Conservation (phyloP, 2,329 filamentous ascomycete species). For the Trichoderma semiorbis region DNA sequence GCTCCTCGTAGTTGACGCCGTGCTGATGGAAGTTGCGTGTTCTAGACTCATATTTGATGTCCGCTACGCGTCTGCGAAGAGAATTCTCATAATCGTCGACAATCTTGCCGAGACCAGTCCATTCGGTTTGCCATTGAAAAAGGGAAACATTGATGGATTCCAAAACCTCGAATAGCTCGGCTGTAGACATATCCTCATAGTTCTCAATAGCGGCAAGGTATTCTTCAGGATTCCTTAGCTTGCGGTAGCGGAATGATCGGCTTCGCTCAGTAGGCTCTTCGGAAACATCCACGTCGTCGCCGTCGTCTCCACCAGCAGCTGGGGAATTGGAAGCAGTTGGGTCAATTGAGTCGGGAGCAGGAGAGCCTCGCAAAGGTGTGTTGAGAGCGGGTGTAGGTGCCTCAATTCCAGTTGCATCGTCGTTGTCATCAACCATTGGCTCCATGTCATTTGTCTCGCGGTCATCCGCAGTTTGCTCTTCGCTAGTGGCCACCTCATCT, state of each 20-base stretch:
- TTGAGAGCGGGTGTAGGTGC: conserved; percentile 37
- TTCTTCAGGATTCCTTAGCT: conserved; percentile 49
- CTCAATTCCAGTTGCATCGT: conserved; percentile 31
- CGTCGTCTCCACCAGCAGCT: conserved; percentile 36
- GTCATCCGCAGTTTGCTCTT: conserved; percentile 33
- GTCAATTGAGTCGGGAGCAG: conserved; percentile 37
- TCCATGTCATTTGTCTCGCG: conserved; percentile 24
- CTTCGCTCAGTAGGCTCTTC: conserved; percentile 31
- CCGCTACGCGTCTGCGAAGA: conserved; percentile 47
- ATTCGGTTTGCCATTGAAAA: conserved; percentile 54
- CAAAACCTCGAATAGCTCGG: conserved; percentile 44
- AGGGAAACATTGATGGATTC: conserved; percentile 45
- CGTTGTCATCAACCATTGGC: conserved; percentile 26
- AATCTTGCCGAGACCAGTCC: conserved; percentile 45
- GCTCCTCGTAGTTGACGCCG: conserved; percentile 44
- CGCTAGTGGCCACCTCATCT: conserved; percentile 29
- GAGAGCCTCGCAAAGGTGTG: conserved; percentile 39
- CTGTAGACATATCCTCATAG: conserved; percentile 45
- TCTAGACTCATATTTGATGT: conserved; percentile 45
- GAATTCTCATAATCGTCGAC: conserved; percentile 59
- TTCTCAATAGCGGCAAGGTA: conserved; percentile 48
- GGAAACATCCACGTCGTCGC: conserved; percentile 35
- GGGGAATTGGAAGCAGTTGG: conserved; percentile 38
- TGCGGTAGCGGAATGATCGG: conserved; percentile 44
- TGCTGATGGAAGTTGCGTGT: conserved; percentile 40